Percentiles rank a stretch among this genome's conserved stretches.
Evolutionary conservation across 768 basidiomycete genomes (phyloP).

Genomic region (Serendipita sp.): DNA sequence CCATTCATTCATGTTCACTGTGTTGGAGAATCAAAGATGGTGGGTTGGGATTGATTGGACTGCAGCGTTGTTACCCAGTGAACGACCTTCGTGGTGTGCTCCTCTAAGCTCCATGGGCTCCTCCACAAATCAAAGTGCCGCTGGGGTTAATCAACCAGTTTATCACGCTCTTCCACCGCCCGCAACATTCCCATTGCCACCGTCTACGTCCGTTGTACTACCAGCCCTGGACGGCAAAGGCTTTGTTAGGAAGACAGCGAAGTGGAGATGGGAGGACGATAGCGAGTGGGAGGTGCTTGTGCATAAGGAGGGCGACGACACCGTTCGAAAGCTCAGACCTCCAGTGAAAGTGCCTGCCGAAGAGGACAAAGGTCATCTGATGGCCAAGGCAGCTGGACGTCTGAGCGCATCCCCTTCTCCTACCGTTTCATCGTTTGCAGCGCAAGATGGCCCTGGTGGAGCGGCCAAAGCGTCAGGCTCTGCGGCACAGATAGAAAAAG

Average conservation of each 20-base stretch:
- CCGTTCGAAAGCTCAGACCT: conserved; percentile 40
- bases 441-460: conserved; percentile 8
- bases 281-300: conserved; percentile 70
- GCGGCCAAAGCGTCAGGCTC: conserved; percentile 18
- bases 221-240: conserved; percentile 20
- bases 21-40: conserved; percentile 93
- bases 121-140: background rate
- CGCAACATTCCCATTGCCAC: conserved; percentile 48
- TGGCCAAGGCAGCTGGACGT: conserved; percentile 8
- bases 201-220: conserved; percentile 44
- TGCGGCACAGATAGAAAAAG: background rate
- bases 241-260: conserved; percentile 54
- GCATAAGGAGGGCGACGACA: conserved; percentile 35
- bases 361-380: conserved; percentile 14
- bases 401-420: background rate
- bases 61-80: conserved; percentile 73
- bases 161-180: conserved; percentile 55
- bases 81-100: conserved; percentile 78
- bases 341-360: conserved; percentile 41
- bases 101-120: conserved; percentile 13
- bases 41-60: conserved; percentile 98
- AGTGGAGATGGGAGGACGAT: conserved; percentile 80
- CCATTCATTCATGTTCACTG: conserved; percentile 56
- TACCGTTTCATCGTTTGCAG: background rate
- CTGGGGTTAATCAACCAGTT: conserved; percentile 6